A percentile compares a stretch with the other conserved stretches of the same genome.
Conservation (phyloP, 805 yeast genomes). For the Ogataea minuta region DNA sequence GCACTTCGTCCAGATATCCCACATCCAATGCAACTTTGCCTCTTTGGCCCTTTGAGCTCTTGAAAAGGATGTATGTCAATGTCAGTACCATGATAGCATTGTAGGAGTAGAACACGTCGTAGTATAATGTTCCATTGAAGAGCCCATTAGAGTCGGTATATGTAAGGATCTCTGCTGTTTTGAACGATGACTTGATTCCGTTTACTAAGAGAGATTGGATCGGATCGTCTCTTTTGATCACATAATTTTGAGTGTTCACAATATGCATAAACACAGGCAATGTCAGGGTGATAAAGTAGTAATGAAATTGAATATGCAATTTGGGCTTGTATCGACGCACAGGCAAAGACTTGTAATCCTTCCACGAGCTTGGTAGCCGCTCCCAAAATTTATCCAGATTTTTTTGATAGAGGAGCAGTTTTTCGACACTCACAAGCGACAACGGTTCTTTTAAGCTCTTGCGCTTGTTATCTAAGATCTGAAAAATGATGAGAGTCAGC, state of each 20-base stretch:
- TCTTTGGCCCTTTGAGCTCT: constrained; percentile 22
- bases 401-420: constrained; percentile 37
- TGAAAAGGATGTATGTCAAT: constrained; percentile 38
- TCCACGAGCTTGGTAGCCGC: constrained; percentile 34
- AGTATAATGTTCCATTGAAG: constrained; percentile 44
- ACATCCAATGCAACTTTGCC: constrained; percentile 29
- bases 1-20: constrained; percentile 26
- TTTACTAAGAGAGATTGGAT: constrained; percentile 38
- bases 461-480: constrained; percentile 40
- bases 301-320: constrained; percentile 41
- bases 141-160: constrained; percentile 37
- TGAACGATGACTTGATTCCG: constrained; percentile 41
- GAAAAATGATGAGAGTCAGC: constrained; percentile 38
- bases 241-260: constrained; percentile 35
- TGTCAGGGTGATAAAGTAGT: constrained; percentile 40
- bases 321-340: constrained; percentile 41
- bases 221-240: constrained; percentile 41
- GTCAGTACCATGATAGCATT: constrained; percentile 42
- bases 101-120: constrained; percentile 45
- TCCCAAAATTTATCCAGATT: constrained; percentile 37
- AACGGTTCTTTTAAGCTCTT: constrained; percentile 39
- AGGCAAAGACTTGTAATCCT: constrained; percentile 33
- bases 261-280: constrained; percentile 44
- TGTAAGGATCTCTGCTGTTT: constrained; percentile 38
- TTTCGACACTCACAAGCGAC: constrained; percentile 39